phyloP scores from a whole-genome alignment of 495 filamentous ascomycete genomes.

The Penicillium fimorum region DNA sequence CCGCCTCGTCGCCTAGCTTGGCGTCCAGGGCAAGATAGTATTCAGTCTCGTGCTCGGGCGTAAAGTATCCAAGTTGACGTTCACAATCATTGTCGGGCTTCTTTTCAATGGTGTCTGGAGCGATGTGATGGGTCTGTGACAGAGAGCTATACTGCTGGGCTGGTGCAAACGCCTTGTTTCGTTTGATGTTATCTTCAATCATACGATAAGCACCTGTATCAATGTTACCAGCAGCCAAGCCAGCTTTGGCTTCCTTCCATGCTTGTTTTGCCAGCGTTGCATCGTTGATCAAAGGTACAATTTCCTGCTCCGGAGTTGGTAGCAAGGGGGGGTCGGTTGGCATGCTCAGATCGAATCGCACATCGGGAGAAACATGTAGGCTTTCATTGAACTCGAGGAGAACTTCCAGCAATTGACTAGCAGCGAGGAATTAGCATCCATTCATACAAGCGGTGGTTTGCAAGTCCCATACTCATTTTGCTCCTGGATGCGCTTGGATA shows the following conservation, averaged over 20 bases:
- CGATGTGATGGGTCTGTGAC: constrained; percentile 33
- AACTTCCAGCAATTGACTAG: constrained; percentile 75
- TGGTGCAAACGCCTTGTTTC: constrained; percentile 41
- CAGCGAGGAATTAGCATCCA: constrained; percentile 17
- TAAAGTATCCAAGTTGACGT: constrained; percentile 57
- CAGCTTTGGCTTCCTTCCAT: constrained; percentile 46
- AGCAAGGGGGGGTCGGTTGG: constrained; percentile 42
- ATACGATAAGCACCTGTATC: constrained; percentile 36
- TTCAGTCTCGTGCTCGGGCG: constrained; percentile 76
- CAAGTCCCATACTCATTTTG: constrained; percentile 70
- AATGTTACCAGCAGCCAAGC: constrained; percentile 42
- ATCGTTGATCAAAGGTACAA: constrained; percentile 37
- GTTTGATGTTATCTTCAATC: constrained; percentile 41
- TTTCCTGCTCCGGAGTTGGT: constrained; percentile 39
- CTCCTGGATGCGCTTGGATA: constrained; percentile 75
- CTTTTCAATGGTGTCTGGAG: constrained; percentile 17
- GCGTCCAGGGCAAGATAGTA: constrained; percentile 71
- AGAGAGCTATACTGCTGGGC: constrained; percentile 34
- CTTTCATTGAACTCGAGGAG: constrained; percentile 83
- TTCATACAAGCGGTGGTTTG: neutral
- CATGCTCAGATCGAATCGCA: constrained; percentile 62
- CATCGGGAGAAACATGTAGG: constrained; percentile 66
- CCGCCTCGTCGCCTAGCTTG: constrained; percentile 54
- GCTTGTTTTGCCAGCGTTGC: constrained; percentile 37
- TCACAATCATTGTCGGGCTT: constrained; percentile 17